Conservation (phyloP, 2,329 filamentous ascomycete genomes). For the Ophiostoma sp. region DNA sequence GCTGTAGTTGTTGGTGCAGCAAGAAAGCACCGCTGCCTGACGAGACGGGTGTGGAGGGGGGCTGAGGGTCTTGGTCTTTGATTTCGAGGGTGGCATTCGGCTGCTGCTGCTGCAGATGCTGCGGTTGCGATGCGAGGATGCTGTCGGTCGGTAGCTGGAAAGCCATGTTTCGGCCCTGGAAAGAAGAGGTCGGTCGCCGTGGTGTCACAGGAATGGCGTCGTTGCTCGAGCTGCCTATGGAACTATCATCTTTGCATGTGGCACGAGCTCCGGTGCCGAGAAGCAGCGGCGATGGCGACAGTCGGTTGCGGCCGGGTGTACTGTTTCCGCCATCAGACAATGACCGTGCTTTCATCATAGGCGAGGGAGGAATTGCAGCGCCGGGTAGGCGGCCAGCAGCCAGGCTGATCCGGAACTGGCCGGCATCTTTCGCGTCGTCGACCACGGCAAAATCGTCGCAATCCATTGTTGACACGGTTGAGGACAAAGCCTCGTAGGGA, state of each 20-base stretch:
- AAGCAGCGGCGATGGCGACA: constrained; percentile 60
- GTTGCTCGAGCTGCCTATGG: constrained; percentile 43
- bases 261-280: constrained; percentile 51
- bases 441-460: constrained; percentile 32
- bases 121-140: constrained; percentile 29
- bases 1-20: constrained; percentile 25
- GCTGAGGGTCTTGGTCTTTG: constrained; percentile 3
- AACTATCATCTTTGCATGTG: constrained; percentile 67
- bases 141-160: constrained; percentile 56
- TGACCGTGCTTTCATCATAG: constrained; percentile 58
- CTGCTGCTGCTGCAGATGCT: constrained; percentile 31
- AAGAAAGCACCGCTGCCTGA: neutral
- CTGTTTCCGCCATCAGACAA: constrained; percentile 61
- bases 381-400: neutral
- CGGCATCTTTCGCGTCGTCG: constrained; percentile 26
- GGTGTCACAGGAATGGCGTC: constrained; percentile 62
- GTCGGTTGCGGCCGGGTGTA: constrained; percentile 47
- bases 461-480: constrained; percentile 27
- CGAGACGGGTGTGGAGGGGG: constrained; percentile 25
- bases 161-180: constrained; percentile 64
- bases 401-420: neutral
- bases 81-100: neutral
- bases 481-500: neutral
- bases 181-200: constrained; percentile 52
- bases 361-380: constrained; percentile 38